Conservation (phyloP, 306 rosid species). For the Begonia masoniana region DNA sequence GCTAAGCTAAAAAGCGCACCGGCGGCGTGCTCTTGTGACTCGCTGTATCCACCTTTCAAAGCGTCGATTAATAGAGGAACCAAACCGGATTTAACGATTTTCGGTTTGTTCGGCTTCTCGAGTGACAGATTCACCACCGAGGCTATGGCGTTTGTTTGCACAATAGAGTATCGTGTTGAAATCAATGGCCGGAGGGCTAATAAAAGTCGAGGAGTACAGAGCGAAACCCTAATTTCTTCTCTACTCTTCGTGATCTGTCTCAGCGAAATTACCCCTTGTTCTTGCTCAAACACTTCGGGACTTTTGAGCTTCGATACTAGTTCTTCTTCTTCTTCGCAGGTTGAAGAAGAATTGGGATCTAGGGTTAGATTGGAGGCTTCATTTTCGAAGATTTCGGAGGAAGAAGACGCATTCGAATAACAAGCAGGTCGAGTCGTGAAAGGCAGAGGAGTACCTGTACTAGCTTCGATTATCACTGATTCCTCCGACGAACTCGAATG, state of each 20-base stretch:
- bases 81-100: conserved; percentile 69
- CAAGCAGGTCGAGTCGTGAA: conserved; percentile 59
- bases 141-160: conserved; percentile 77
- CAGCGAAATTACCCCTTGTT: conserved; percentile 41
- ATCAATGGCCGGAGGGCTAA: conserved; percentile 26
- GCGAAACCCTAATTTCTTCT: conserved; percentile 44
- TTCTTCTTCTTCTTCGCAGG: conserved; percentile 37
- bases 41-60: conserved; percentile 52
- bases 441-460: conserved; percentile 60
- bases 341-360: conserved; percentile 19
- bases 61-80: conserved; percentile 56
- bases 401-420: conserved; percentile 52
- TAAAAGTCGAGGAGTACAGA: conserved; percentile 48
- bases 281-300: conserved; percentile 53
- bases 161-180: conserved; percentile 41
- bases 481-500: conserved; percentile 39
- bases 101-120: conserved; percentile 64
- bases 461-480: conserved; percentile 21
- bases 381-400: conserved; percentile 30
- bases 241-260: conserved; percentile 43
- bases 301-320: conserved; percentile 34
- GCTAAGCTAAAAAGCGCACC: conserved; percentile 87
- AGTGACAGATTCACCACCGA: conserved; percentile 74
- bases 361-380: conserved; percentile 19
- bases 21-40: conserved; percentile 91